Conservation (phyloP, 2,329 filamentous ascomycete genomes). For the Xylaria sp. region DNA sequence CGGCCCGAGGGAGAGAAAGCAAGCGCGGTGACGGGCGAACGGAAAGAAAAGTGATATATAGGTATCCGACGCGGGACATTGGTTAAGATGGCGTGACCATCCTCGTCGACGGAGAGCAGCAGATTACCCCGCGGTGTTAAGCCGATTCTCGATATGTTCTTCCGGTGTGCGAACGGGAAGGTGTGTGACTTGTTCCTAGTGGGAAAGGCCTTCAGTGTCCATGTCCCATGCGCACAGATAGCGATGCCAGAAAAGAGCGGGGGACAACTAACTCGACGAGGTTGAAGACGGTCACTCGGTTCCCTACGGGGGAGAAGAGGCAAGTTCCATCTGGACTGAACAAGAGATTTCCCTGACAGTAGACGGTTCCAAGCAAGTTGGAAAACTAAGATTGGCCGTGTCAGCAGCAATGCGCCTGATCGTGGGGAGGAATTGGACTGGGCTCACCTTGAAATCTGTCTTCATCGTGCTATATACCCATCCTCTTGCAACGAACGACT, state of each 20-base stretch:
- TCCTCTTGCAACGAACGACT: constrained; percentile 27
- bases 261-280: constrained; percentile 79
- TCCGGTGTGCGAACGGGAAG: constrained; percentile 89
- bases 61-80: constrained; percentile 87
- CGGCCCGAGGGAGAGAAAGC: constrained; percentile 91
- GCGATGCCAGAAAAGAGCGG: background rate
- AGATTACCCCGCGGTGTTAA: constrained; percentile 92
- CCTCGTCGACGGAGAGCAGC: constrained; percentile 91
- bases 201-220: constrained; percentile 13
- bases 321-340: constrained; percentile 97
- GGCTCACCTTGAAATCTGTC: constrained; percentile 92
- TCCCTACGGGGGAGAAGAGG: constrained; percentile 95
- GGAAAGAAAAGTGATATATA: constrained; percentile 97
- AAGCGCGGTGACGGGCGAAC: constrained; percentile 80
- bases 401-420: constrained; percentile 31
- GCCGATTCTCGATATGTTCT: constrained; percentile 89
- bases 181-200: constrained; percentile 85
- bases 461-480: constrained; percentile 74
- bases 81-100: constrained; percentile 91
- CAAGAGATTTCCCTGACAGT: constrained; percentile 95
- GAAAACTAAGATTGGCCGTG: constrained; percentile 75
- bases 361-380: constrained; percentile 97
- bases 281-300: constrained; percentile 95
- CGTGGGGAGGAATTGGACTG: background rate
- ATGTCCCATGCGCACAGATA: constrained; percentile 32